Percentiles rank a stretch among this genome's conserved stretches.
These are phyloP conservation scores for Penicillium sp. DNA, from an alignment of 2,329 filamentous ascomycete species.

Conservation along the genomic window DNA sequence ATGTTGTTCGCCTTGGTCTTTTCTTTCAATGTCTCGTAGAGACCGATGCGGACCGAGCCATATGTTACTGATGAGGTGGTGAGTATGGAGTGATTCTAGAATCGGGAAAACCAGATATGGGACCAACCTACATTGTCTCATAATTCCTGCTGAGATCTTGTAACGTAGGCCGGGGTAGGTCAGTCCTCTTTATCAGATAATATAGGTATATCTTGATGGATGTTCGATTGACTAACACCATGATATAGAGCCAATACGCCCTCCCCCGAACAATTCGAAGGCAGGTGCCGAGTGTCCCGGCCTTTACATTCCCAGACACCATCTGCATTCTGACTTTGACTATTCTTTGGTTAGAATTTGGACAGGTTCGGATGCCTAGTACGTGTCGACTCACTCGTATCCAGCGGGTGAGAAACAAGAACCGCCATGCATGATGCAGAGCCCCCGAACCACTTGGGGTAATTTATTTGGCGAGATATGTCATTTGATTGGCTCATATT, in stretches of 20 bases:
- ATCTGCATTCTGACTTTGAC: constrained; percentile 29
- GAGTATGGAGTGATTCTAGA: neutral
- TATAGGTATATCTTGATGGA: neutral
- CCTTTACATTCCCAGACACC: constrained; percentile 10
- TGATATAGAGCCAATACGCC: constrained; percentile 20
- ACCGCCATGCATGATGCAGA: constrained; percentile 32
- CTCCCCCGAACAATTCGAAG: constrained; percentile 19
- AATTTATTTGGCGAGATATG: neutral
- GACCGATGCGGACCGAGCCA: constrained; percentile 25
- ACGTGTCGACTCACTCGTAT: constrained; percentile 19
- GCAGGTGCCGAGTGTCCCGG: constrained; percentile 16
- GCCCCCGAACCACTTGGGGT: constrained; percentile 22
- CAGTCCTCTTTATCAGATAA: neutral
- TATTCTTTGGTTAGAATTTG: neutral
- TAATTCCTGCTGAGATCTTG: constrained; percentile 25
- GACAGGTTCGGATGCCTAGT: neutral
- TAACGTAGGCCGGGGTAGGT: too few species aligned
- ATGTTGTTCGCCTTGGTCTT: constrained; percentile 7
- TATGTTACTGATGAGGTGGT: constrained; percentile 23
- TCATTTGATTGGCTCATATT: neutral
- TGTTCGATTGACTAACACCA: constrained; percentile 16
- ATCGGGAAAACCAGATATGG: neutral
- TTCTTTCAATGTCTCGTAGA: constrained; percentile 26
- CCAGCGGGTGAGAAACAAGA: constrained; percentile 26
- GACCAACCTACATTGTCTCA: constrained; percentile 22